Base-by-base conservation (phyloP, 257 asterid genomes). In the Catharanthus roseus region DNA sequence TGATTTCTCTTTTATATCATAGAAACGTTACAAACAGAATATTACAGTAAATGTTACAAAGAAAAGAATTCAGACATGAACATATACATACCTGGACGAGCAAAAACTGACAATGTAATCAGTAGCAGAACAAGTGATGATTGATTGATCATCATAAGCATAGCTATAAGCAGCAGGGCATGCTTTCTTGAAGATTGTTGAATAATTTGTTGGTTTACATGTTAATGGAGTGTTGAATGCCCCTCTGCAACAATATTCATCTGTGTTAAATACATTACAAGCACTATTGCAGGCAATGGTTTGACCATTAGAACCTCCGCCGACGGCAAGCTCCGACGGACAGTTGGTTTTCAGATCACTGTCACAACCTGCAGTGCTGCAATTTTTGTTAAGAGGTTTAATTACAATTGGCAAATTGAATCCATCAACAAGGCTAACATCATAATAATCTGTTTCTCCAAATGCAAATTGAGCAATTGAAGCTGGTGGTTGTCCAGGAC, bases 381-480 rank as follows among this genome's bases (percentile, higher is more conserved):
- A 86, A 62, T 82, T 84, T 15, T 88, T 89, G 58, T 72, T 81
- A n/a, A 86, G 66, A 0, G 91, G 91, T 60, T 84, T 83, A 3
- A 86, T 83, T 1, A 77, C 74, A 28, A 88, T 47, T 2, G 95
- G 95, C 73, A 88, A 41, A 70, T 88, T 88, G 88, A 86, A 88
- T 33, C 92, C 92, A 41, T 88, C 95, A 10, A 88, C 95, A 1
- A 85, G 85, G 85, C 92, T 88, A 29, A 88, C 89, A 42, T 82
- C 90, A 39, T 88, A 88, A 56, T 69, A 88, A 69, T 88, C 92
- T 0, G 67, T 67, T 1, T 79, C 72, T 15, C 95, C 93, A 7
- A 88, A 84, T 19, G 89, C 67, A 42, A 88, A 82, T 54, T 84
- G 85, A n/a, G 89, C 95, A 57, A 88, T 79, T 18, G 95, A 74